These are phyloP conservation scores for Ustilago esculenta DNA, from an alignment of 1,284 basidiomycete species.

Conservation along the genomic window DNA sequence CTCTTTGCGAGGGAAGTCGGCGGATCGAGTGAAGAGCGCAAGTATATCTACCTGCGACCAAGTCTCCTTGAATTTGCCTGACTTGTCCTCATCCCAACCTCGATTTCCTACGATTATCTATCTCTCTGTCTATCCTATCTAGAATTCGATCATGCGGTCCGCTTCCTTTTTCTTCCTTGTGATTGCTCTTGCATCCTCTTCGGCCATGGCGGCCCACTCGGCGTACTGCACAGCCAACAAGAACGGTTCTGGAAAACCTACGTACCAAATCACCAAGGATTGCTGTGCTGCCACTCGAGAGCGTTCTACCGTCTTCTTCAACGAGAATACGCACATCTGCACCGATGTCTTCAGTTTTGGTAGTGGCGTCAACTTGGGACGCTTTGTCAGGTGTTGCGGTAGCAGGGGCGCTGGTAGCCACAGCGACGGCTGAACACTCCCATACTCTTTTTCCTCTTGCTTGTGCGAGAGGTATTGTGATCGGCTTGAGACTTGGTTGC, in stretches of 20 bases:
- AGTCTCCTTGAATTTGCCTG: too few relatives aligned
- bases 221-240: slow-evolving; percentile 1
- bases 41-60: too few relatives aligned
- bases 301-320: slow-evolving; percentile 1
- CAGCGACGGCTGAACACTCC: not conserved
- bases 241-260: not conserved
- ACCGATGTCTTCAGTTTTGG: slow-evolving; percentile 2
- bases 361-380: slow-evolving; percentile 8
- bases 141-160: too few relatives aligned
- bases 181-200: not conserved
- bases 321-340: slow-evolving; percentile 5
- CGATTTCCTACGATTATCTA: too few relatives aligned
- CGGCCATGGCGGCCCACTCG: slow-evolving; percentile 1
- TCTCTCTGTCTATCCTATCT: too few relatives aligned
- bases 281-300: slow-evolving; percentile 20
- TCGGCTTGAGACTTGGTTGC: too few relatives aligned
- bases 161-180: not conserved
- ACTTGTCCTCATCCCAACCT: too few relatives aligned
- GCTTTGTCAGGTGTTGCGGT: slow-evolving; percentile 1
- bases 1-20: too few relatives aligned
- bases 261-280: slow-evolving; percentile 16
- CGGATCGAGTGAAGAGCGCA: too few relatives aligned
- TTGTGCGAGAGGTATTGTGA: too few relatives aligned
- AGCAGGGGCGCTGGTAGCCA: slow-evolving; percentile 5
- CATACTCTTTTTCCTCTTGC: not conserved